A percentile compares a stretch with the other conserved stretches of the same genome.
These are phyloP conservation scores for Solanum lycopersicoides DNA, from an alignment of 257 asterid genomes.

Conservation along the genomic window DNA sequence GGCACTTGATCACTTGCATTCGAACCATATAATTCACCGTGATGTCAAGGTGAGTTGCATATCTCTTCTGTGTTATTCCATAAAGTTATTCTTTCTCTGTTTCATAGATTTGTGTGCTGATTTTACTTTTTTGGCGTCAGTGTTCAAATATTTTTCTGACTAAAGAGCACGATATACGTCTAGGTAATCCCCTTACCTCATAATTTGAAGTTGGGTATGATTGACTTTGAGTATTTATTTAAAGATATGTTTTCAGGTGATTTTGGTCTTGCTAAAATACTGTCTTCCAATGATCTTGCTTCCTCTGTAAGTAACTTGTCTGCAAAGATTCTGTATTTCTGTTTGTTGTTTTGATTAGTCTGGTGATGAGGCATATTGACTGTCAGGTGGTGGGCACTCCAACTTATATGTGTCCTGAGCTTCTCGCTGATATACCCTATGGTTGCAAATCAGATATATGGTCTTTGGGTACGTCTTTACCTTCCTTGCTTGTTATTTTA, in stretches of 20 bases:
- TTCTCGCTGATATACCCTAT: constrained; percentile 98
- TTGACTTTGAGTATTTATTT: neutral
- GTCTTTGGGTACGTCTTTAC: constrained; percentile 68
- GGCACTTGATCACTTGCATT: constrained; percentile 95
- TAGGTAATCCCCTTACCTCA: constrained; percentile 38
- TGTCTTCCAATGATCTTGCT: constrained; percentile 89
- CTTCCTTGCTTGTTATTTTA: neutral
- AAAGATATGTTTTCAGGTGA: constrained; percentile 52
- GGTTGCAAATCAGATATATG: constrained; percentile 98
- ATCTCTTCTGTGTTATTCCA: neutral
- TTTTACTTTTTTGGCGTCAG: constrained; percentile 33
- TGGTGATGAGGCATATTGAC: neutral
- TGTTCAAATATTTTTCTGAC: constrained; percentile 96
- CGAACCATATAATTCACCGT: constrained; percentile 85
- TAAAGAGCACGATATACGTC: constrained; percentile 79
- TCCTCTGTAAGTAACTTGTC: constrained; percentile 66
- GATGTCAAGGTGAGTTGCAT: constrained; percentile 75
- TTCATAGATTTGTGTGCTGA: neutral
- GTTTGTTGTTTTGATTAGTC: neutral
- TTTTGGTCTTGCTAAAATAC: constrained; percentile 95
- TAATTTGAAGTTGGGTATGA: neutral
- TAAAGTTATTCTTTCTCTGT: neutral
- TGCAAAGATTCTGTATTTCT: neutral
- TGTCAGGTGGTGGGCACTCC: constrained; percentile 97
- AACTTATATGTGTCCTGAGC: constrained; percentile 99